Percentiles rank a stretch among this genome's conserved stretches.
Conservation (phyloP, 2,329 filamentous ascomycete genomes). For the Cephalotrichum gorgonifer region DNA sequence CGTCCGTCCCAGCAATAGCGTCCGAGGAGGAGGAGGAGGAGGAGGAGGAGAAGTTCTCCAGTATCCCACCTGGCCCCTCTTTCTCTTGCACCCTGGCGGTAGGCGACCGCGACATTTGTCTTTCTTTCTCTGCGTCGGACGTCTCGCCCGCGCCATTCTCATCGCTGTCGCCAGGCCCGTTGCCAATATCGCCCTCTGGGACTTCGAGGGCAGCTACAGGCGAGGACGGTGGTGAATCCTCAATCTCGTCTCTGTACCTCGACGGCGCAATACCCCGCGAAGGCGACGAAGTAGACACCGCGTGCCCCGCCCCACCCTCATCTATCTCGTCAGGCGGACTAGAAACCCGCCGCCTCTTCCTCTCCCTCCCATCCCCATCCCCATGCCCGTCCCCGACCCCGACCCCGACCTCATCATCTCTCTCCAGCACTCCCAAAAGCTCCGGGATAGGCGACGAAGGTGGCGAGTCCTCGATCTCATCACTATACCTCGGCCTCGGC, state of each 20-base stretch:
- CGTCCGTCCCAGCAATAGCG: background rate
- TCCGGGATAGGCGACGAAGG: background rate
- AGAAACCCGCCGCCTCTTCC: background rate
- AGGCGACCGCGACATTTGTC: too few species aligned
- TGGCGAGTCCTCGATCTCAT: conserved; percentile 5
- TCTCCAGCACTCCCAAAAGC: background rate
- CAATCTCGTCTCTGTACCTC: background rate
- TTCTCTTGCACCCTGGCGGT: too few species aligned
- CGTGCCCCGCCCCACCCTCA: background rate
- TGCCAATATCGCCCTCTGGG: background rate
- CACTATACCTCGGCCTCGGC: background rate
- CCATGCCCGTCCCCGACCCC: background rate
- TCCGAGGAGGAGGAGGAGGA: too few species aligned
- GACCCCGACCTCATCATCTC: background rate
- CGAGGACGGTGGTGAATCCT: background rate
- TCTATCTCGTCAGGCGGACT: background rate
- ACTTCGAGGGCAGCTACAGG: background rate
- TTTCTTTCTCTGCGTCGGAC: too few species aligned
- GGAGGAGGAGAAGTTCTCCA: too few species aligned
- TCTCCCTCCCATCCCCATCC: background rate
- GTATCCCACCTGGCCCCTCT: too few species aligned
- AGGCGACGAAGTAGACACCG: background rate
- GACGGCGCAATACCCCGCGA: background rate
- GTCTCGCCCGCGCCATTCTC: too few species aligned
- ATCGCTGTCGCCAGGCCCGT: background rate